phyloP scores from a whole-genome alignment of 768 basidiomycete species.

The Nevesoporus exiguus region DNA sequence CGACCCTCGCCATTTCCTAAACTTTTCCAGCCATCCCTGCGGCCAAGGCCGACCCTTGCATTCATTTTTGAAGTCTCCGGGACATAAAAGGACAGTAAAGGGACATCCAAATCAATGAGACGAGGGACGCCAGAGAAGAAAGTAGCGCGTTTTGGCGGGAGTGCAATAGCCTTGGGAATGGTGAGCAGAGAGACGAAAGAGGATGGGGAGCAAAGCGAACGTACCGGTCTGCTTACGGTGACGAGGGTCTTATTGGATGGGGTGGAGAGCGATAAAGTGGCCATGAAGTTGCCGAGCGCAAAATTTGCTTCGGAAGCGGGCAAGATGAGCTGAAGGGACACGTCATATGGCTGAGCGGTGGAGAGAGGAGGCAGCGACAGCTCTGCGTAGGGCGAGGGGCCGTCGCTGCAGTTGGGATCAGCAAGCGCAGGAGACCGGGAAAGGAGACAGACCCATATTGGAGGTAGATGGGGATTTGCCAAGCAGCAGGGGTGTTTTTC shows the following conservation, averaged over 20 bases:
- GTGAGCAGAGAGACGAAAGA: constrained; percentile 9
- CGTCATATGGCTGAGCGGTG: constrained; percentile 67
- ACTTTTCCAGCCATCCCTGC: constrained; percentile 68
- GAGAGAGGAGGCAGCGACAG: constrained; percentile 48
- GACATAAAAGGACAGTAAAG: constrained; percentile 54
- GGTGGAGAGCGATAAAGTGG: constrained; percentile 56
- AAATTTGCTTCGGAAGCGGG: constrained; percentile 66
- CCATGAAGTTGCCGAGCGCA: constrained; percentile 85
- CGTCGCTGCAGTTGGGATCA: constrained; percentile 47
- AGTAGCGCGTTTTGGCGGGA: constrained; percentile 35
- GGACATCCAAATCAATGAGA: constrained; percentile 48
- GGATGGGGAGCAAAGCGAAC: constrained; percentile 23
- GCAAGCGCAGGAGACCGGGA: not conserved
- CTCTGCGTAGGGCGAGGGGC: constrained; percentile 60
- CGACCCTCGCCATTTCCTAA: constrained; percentile 68
- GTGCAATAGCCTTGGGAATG: constrained; percentile 51
- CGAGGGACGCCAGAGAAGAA: constrained; percentile 40
- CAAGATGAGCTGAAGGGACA: constrained; percentile 62
- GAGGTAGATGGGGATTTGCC: constrained; percentile 65
- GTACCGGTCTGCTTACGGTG: constrained; percentile 61
- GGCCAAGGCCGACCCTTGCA: constrained; percentile 71
- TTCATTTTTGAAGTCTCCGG: constrained; percentile 44
- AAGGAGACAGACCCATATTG: constrained; percentile 69
- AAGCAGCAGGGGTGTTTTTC: constrained; percentile 65
- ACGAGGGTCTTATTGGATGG: constrained; percentile 61